Evolutionary conservation across 2,329 filamentous ascomycete species (phyloP).

Genomic region (Parafenestella ontariensis): DNA sequence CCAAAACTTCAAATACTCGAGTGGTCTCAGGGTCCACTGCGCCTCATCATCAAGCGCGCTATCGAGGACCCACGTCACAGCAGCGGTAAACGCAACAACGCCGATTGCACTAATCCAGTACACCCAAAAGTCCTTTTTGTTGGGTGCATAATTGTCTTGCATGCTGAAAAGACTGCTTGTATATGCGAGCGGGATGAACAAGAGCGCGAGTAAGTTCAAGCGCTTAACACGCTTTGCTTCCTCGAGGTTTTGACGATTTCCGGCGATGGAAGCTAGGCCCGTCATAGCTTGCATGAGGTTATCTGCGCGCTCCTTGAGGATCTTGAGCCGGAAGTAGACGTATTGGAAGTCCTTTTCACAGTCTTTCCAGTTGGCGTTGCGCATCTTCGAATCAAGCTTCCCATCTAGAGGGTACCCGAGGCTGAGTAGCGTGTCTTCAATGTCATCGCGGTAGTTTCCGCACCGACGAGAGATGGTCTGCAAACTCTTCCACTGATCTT

Average conservation of each 20-base stretch:
- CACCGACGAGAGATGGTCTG: constrained; percentile 44
- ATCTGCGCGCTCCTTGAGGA: constrained; percentile 43
- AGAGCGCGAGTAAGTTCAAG: constrained; percentile 39
- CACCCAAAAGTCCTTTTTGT: constrained; percentile 37
- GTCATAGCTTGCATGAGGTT: constrained; percentile 46
- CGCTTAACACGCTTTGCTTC: constrained; percentile 46
- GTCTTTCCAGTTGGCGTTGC: constrained; percentile 29
- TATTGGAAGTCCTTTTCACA: constrained; percentile 43
- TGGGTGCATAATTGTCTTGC: constrained; percentile 40
- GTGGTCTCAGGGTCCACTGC: constrained; percentile 27
- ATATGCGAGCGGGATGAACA: constrained; percentile 46
- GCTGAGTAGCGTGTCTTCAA: constrained; percentile 42
- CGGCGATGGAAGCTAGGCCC: constrained; percentile 42
- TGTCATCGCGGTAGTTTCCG: constrained; percentile 45
- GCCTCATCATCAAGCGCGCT: constrained; percentile 38
- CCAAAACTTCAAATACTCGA: constrained; percentile 23
- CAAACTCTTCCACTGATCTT: constrained; percentile 44
- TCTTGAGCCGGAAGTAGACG: constrained; percentile 40
- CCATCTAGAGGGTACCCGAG: constrained; percentile 32
- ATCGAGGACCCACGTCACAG: constrained; percentile 35
- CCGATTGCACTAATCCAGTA: constrained; percentile 42
- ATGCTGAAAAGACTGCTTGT: constrained; percentile 44
- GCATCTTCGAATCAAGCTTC: background rate
- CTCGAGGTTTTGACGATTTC: constrained; percentile 44
- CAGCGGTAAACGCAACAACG: constrained; percentile 32